Conservation (phyloP, 2,329 filamentous ascomycete species). For the Didymella glomerata region DNA sequence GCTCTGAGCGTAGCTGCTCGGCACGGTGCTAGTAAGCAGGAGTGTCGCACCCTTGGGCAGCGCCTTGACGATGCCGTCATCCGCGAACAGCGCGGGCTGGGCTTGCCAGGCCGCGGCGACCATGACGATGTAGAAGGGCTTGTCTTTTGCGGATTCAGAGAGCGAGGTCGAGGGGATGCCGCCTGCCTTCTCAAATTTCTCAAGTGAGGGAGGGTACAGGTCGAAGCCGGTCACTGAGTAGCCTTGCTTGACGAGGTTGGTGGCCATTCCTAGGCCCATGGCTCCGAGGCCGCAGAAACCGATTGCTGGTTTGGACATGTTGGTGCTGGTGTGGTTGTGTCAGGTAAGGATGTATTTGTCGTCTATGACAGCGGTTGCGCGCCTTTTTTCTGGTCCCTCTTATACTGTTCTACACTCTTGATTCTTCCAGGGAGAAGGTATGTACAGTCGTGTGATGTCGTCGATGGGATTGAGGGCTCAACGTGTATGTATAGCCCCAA, state of each 20-base stretch:
- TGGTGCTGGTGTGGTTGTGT: background rate
- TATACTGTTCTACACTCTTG: too few relatives aligned
- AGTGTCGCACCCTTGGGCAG: constrained; percentile 68
- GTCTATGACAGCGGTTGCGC: too few relatives aligned
- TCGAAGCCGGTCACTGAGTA: constrained; percentile 76
- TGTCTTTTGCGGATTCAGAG: constrained; percentile 67
- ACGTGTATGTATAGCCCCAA: constrained; percentile 12
- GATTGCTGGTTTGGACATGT: constrained; percentile 58
- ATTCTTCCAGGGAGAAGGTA: too few relatives aligned
- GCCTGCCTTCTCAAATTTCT: constrained; percentile 70
- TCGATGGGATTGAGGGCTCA: background rate
- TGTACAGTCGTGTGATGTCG: constrained; percentile 3
- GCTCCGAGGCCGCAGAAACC: constrained; percentile 79
- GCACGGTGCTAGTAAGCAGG: constrained; percentile 74
- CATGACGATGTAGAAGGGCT: constrained; percentile 74
- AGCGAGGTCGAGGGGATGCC: constrained; percentile 68
- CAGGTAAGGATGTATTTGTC: background rate
- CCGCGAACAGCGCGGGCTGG: constrained; percentile 70
- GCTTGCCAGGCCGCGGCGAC: constrained; percentile 77
- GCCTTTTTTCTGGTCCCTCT: background rate
- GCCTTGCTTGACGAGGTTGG: constrained; percentile 72
- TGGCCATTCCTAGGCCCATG: constrained; percentile 86
- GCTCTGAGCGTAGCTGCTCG: constrained; percentile 69
- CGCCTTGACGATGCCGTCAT: constrained; percentile 58
- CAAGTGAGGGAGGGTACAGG: constrained; percentile 71